Evolutionary conservation across 1,284 basidiomycete species (phyloP).

Genomic region (Sporisorium iseilematis-ciliati): DNA sequence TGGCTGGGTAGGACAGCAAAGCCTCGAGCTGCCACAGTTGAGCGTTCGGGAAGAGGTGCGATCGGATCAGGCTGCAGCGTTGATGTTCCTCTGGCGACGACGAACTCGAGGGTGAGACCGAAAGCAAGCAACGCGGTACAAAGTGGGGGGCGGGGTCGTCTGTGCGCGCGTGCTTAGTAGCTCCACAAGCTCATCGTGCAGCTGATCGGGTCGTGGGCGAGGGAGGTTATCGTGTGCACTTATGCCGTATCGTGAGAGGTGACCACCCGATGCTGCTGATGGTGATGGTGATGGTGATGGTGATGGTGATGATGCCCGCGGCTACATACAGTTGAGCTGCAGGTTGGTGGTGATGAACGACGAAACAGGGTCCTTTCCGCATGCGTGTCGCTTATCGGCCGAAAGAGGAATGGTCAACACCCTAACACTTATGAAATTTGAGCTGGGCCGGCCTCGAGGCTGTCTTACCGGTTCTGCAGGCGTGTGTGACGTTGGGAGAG

Average conservation of each 20-base stretch:
- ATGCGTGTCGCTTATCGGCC: background rate
- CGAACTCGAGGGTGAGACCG: background rate
- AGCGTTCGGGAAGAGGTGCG: too few relatives aligned
- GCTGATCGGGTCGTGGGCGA: background rate
- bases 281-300: background rate
- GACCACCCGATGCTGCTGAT: background rate
- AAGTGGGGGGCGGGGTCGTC: background rate
- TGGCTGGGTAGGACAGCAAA: too few relatives aligned
- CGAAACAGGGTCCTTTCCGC: background rate
- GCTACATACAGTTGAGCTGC: background rate
- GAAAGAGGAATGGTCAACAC: too few relatives aligned
- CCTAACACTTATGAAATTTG: too few relatives aligned
- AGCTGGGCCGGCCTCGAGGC: too few relatives aligned
- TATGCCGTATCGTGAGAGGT: background rate
- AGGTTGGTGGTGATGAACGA: constrained; percentile 1
- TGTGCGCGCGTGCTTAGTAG: constrained; percentile 1
- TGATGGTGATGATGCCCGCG: background rate
- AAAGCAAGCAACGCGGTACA: background rate
- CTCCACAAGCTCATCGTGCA: constrained; percentile 6
- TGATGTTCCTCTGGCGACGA: background rate
- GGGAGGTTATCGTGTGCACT: background rate
- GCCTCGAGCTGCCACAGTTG: too few relatives aligned
- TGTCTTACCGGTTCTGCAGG: too few relatives aligned
- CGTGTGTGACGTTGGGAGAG: too few relatives aligned
- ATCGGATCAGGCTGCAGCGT: background rate